Evolutionary conservation across 108 stramenopile species (phyloP).

Genomic region (Pseudonitzschia pungens): DNA sequence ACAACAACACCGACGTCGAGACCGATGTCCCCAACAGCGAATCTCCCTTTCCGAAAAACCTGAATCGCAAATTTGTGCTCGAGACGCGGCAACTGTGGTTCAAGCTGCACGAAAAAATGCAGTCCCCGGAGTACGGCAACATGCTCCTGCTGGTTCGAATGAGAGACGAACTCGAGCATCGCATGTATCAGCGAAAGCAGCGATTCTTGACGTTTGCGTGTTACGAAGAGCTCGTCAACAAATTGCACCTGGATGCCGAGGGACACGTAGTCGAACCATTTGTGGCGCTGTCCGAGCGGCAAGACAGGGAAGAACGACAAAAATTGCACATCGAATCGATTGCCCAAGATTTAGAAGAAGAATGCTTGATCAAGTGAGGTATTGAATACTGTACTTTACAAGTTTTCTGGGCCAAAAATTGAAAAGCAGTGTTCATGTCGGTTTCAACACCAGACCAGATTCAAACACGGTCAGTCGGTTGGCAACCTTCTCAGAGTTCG

Average conservation of each 20-base stretch:
- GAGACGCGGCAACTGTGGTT: conserved; percentile 81
- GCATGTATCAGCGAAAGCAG: conserved; percentile 55
- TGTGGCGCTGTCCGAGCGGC: conserved; percentile 54
- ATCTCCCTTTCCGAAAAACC: conserved; percentile 31
- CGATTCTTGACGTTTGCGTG: conserved; percentile 54
- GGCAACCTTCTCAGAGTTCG: too few species aligned
- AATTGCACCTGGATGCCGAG: conserved; percentile 74
- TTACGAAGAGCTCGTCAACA: conserved; percentile 69
- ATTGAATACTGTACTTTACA: neutral
- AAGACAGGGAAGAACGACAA: conserved; percentile 66
- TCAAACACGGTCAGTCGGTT: too few species aligned
- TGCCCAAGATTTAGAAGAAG: conserved; percentile 58
- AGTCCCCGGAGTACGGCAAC: conserved; percentile 70
- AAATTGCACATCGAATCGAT: conserved; percentile 58
- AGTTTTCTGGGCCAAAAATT: too few species aligned
- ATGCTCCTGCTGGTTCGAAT: conserved; percentile 75
- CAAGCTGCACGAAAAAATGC: conserved; percentile 66
- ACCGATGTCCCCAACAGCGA: conserved; percentile 21
- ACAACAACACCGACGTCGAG: conserved; percentile 7
- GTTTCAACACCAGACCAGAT: too few species aligned
- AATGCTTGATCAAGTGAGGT: conserved; percentile 11
- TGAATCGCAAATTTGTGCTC: conserved; percentile 45
- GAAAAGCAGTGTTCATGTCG: too few species aligned
- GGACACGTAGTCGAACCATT: conserved; percentile 82
- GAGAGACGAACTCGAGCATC: conserved; percentile 67